Evolutionary conservation across 2,329 filamentous ascomycete species (phyloP), one percentile per base, ranked within the genome.

Genomic region (Geosmithia morbida): DNA sequence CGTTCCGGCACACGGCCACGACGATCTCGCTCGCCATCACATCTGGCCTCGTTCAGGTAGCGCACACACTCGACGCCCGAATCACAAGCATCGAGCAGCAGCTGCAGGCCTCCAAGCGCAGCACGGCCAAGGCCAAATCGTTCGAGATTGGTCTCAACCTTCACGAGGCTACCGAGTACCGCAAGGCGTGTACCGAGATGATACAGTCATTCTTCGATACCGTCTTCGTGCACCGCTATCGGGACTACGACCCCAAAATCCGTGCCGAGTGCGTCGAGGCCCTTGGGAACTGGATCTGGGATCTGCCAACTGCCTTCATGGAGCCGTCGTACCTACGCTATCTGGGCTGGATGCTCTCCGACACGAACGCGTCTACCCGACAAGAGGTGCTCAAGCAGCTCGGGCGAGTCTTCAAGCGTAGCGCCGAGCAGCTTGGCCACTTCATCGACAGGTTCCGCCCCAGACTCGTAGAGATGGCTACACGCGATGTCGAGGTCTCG

Each of bases 181-280:
- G 86, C 33, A 81, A 86, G 50, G 69, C 74, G 13, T 77, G 87
- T 47, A 81, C 86, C 52, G 74, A 76, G 29, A 73, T 82, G 50
- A 80, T 97, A 49, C 83, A 83, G 54, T 87, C 94, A 54, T 87
- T 88, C 56, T 94, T 97, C 59, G 85, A 95, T 55, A 85, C 86
- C 2, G 82, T 97, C 44, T 98, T 95, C 60, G 84, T 96, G 29
- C 90, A 98, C 64, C 82, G 92, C 44, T 98, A 97, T 63, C 85
- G 92, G 51, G 92, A 98, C 60, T 79, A 96, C 29, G 92, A 98
- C 57, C 79, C 87, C 7, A 85, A 79, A 56, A 94, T 98, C 53
- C 79, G 92, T 47, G 80, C 83, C 1, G 90, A 96, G 57, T 96
- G 90, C 59, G 82, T 94, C 20, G 80, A 85, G 52, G 87, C 87